phyloP scores from a whole-genome alignment of 148 eudicot species.

The Euryodendron excelsum region DNA sequence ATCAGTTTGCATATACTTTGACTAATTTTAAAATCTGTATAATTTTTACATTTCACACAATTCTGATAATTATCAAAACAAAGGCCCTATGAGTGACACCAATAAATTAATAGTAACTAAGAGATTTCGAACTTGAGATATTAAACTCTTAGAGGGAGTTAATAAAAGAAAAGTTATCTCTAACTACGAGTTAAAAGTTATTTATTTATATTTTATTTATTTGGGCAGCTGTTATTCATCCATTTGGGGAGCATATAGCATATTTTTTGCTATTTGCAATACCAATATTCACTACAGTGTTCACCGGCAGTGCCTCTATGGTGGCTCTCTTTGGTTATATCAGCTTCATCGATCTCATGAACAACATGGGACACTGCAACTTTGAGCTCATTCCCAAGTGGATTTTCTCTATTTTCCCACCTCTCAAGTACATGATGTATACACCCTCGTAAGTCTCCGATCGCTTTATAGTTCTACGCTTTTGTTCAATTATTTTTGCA shows the following conservation, averaged over 20 bases:
- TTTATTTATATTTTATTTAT: neutral
- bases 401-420: constrained; percentile 53
- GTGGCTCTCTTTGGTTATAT: constrained; percentile 28
- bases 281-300: constrained; percentile 32
- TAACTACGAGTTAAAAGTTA: neutral
- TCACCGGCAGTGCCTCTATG: constrained; percentile 31
- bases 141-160: too few species aligned
- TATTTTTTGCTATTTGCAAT: constrained; percentile 52
- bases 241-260: constrained; percentile 65
- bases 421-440: constrained; percentile 71
- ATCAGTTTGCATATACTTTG: too few species aligned
- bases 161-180: too few species aligned
- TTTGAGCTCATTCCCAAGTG: constrained; percentile 63
- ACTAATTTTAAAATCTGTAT: too few species aligned
- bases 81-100: too few species aligned
- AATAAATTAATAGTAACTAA: too few species aligned
- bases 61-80: too few species aligned
- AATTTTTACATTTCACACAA: too few species aligned
- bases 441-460: constrained; percentile 61
- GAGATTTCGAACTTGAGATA: too few species aligned
- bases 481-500: neutral
- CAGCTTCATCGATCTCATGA: constrained; percentile 60
- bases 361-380: constrained; percentile 78
- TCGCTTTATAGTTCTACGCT: neutral
- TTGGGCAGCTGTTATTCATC: constrained; percentile 69